Evolutionary conservation across 352 stramenopile species (phyloP).

Genomic region (Phytophthora fragariaefolia): DNA sequence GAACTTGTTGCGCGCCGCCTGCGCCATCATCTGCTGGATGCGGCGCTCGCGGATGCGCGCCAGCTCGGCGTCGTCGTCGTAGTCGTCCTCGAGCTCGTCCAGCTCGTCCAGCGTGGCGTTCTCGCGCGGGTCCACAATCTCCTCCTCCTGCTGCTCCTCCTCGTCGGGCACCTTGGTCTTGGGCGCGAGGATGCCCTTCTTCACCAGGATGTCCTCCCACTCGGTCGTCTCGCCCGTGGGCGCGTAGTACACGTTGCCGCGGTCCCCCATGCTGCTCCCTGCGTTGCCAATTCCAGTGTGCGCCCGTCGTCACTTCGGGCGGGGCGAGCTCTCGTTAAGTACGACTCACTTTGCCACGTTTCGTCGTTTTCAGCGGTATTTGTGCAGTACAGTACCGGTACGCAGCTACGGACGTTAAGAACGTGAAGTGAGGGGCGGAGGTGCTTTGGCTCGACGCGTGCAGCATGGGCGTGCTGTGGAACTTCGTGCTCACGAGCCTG

Average conservation of each 20-base stretch:
- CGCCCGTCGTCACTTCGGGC: too few relatives aligned
- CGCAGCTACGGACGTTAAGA: too few relatives aligned
- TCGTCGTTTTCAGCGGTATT: not conserved
- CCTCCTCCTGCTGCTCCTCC: constrained; percentile 70
- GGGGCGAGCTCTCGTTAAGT: not conserved
- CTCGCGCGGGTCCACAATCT: constrained; percentile 78
- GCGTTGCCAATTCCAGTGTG: constrained; percentile 3
- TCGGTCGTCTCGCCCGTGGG: constrained; percentile 90
- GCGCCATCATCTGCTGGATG: constrained; percentile 89
- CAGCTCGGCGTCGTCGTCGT: constrained; percentile 84
- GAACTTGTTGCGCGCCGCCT: constrained; percentile 86
- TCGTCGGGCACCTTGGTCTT: constrained; percentile 90
- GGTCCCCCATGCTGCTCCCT: constrained; percentile 59
- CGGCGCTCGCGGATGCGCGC: constrained; percentile 82
- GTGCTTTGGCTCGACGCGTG: not conserved
- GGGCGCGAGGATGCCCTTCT: constrained; percentile 88
- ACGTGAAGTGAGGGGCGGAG: too few relatives aligned
- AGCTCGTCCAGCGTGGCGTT: constrained; percentile 86
- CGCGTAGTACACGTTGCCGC: constrained; percentile 86
- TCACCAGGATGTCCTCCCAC: constrained; percentile 91
- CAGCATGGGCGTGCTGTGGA: constrained; percentile 86
- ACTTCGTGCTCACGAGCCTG: constrained; percentile 88
- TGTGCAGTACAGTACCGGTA: too few relatives aligned
- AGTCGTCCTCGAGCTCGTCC: constrained; percentile 90
- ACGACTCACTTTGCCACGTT: constrained; percentile 15